Base-by-base conservation (phyloP, 1,139 yeast genomes). In the Hansenula sp. region DNA sequence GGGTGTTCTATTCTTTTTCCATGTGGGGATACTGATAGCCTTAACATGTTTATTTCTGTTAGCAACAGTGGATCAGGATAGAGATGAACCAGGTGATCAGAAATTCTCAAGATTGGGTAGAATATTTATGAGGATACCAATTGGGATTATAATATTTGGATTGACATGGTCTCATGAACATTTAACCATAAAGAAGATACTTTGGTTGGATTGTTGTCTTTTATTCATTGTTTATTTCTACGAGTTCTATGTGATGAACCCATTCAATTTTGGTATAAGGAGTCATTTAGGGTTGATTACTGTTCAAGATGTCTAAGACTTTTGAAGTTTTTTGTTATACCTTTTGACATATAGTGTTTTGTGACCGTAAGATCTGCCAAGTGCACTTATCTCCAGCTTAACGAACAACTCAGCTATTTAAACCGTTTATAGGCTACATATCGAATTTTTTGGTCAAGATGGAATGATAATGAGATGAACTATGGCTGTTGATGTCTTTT, bases 121-220 rank as follows among this genome's bases (percentile, higher is more conserved):
- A 25, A 47, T 55, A n/a, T 53, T 50, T 0, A 12, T 47, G 5
- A 46, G 59, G 38, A 41, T 56, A 12, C 60, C 60, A 5, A 35
- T 53, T 8, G 57, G 55, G 0, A 41, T 47, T n/a, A 9, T 46
- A 3, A 50, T 52, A 4, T 37, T 54, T n/a, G 55, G 52, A 2
- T 9, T 50, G 15, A 44, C 51, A 3, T 54, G 57, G 57, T 42
- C 47, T 2, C 46, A 48, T 40, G 36, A 50, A 21, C 15, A 35
- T 0, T 27, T 50, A 10, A 42, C 47, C 2, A 13, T 54, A 1
- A 47, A 44, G 6, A 36, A 44, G 30, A 49, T 54, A 4, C 40
- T 55, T 44, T 53, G 55, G 56, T 18, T 54, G 25, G 58, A 54
- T 45, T 30, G 47, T 12, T 18, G 47, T 29, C 38, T 55, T 9